Evolutionary conservation across 805 yeast genomes (phyloP).

Genomic region (Teunomyces kruisii): DNA sequence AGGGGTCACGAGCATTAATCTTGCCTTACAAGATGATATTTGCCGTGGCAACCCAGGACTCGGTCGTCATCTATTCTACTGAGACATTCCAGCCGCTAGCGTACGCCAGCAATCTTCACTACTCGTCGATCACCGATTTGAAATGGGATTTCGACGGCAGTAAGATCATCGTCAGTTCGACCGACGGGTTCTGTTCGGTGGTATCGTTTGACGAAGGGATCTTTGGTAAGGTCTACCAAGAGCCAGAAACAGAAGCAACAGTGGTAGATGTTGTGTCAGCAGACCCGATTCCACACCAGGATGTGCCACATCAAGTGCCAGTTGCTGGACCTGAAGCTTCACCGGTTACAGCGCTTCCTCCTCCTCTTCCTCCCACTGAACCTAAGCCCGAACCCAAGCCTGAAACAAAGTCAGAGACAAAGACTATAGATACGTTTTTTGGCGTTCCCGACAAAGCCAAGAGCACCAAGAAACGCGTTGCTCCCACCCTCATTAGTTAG

Average conservation of each 20-base stretch:
- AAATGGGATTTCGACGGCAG: slow-evolving; percentile 81
- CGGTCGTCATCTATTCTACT: slow-evolving; percentile 81
- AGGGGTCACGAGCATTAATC: slow-evolving; percentile 28
- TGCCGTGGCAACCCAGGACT: slow-evolving; percentile 91
- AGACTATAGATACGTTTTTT: slow-evolving; percentile 11
- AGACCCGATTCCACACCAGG: neutral
- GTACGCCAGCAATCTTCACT: slow-evolving; percentile 75
- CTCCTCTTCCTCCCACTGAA: neutral
- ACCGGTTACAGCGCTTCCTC: neutral
- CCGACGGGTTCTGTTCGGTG: slow-evolving; percentile 89
- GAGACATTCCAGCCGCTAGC: slow-evolving; percentile 68
- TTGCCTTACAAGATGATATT: slow-evolving; percentile 80
- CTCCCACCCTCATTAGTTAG: slow-evolving; percentile 18
- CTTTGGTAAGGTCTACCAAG: slow-evolving; percentile 52
- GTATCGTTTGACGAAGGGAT: slow-evolving; percentile 52
- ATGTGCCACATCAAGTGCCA: neutral
- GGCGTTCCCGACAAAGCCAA: slow-evolving; percentile 5
- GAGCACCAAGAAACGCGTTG: slow-evolving; percentile 17
- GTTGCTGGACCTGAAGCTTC: neutral
- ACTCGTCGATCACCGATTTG: slow-evolving; percentile 83
- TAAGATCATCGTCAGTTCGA: slow-evolving; percentile 69
- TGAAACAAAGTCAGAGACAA: neutral
- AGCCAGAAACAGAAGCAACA: slow-evolving; percentile 12
- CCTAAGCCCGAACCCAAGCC: neutral
- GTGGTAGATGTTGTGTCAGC: neutral